Evolutionary conservation across 345 rosid species (phyloP), one percentile per base, ranked within the genome.

Genomic region (Litchi chinensis): DNA sequence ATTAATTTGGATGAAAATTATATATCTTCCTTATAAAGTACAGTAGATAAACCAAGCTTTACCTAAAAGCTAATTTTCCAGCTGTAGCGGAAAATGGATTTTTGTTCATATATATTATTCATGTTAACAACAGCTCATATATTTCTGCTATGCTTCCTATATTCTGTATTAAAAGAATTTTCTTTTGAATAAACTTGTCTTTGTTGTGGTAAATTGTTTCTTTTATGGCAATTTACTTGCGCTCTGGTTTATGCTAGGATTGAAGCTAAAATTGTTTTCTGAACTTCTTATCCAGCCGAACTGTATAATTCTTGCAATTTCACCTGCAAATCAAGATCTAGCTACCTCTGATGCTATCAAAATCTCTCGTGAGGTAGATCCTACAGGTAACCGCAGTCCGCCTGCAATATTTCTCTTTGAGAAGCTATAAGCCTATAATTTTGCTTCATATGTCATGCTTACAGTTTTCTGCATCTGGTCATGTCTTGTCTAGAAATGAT

Each of bases 301-400:
- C 83, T 91, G 95, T 89, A 85, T 97, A 81, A 97, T 97, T 85
- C 85, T 97, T 80, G 99, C 99, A 50, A 92, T 97, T 85, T 97
- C 99, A 80, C 99, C 99, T 41, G 99, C 99, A 59, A 97, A 97
- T 82, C 99, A 97, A 92, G 99, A 97, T 92, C 97, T 97, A 70
- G 99, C 99, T 71, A 97, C 99, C 18, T 97, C 98, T 8, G 99
- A 97, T 85, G 99, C 99, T 76, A 94, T 97, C 74, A 97, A 93
- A 87, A 97, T 97, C 76, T 97, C 93, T 39, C 98, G 99, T 71
- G 99, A 97, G 83, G 99, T 97, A 70, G 99, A 97, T 77, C 99
- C 98, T 59, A 82, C 98, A 24, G 99, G 99, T 97, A 85, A 76
- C 5, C 65, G 65, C 28, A 26, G 28, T 26, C 28, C 28, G 28